Base-by-base conservation (phyloP, 192 early-diverging fungal genomes). In the Mycoemilia scoparia region DNA sequence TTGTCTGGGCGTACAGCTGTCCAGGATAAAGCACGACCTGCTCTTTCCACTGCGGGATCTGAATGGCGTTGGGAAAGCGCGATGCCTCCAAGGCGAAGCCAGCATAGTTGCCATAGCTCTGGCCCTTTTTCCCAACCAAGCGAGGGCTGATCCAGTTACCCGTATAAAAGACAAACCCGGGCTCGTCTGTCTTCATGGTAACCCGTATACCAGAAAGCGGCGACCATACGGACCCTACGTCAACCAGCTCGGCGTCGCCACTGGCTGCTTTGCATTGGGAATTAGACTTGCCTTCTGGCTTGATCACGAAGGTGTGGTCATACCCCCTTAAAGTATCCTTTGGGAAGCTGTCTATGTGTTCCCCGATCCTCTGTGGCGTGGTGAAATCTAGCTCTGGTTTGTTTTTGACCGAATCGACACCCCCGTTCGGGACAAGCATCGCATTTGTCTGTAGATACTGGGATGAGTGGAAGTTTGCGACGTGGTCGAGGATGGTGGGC, bases 121-220 rank as follows among this genome's bases (percentile, higher is more conserved):
- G 58, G 3, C 60, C 41, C 32, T 60, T 39, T 29, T 64, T 73
- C 10, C 51, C 64, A 11, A 61, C 51, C 11, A 67, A 35, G 5
- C 49, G 31, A 19, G 54, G 47, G 3, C 71, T 59, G 24, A 84
- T 55, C 43, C 58, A 79, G 42, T 85, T 82, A 21, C 74, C 84
- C 10, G 84, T 82, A 44, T 92, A 92, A 32, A 92, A 46, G 42
- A 88, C 79, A 37, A 92, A 73, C 0, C 73, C 77, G 7, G 76
- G 66, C 18, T 79, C 72, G 26, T 72, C 70, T 1, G 81, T 74
- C n/a, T 57, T 31, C 30, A 86, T 56, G 3, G 57, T 53, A 50
- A 89, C 41, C 3, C 43, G 29, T 23, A 82, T 70, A 3, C 73
- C 77, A 20, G 73, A 66, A n/a, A 60, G 43, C 5, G 59, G 60